These are phyloP conservation scores for Adansonia digitata DNA, from an alignment of 345 rosid species.

Conservation along the genomic window DNA sequence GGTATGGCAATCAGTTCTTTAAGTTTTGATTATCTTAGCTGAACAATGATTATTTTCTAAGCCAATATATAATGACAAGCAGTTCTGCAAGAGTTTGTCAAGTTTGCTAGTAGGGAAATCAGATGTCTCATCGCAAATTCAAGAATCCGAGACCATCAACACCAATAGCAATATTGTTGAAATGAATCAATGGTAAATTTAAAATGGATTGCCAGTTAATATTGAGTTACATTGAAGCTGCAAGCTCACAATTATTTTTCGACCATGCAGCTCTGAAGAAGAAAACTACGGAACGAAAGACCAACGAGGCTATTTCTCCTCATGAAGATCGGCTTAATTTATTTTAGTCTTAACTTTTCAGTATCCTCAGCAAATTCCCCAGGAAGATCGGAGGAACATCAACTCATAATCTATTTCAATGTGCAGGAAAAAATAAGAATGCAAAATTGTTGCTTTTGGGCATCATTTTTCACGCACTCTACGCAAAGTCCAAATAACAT, in stretches of 20 bases:
- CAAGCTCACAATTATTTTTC: slow-evolving; percentile 13
- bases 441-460: not conserved
- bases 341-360: not conserved
- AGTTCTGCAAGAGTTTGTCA: slow-evolving; percentile 81
- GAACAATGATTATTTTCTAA: slow-evolving; percentile 4
- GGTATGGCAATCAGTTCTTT: slow-evolving; percentile 28
- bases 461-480: not conserved
- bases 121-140: slow-evolving; percentile 19
- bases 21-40: slow-evolving; percentile 2
- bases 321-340: slow-evolving; percentile 16
- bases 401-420: not conserved
- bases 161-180: slow-evolving; percentile 12
- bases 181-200: slow-evolving; percentile 30
- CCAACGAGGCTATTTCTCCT: slow-evolving; percentile 25
- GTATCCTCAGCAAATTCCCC: not conserved
- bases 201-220: not conserved
- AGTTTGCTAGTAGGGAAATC: slow-evolving; percentile 50
- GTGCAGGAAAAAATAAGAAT: not conserved
- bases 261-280: slow-evolving; percentile 30
- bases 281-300: not conserved
- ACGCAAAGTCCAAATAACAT: not conserved
- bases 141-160: slow-evolving; percentile 16
- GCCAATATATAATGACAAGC: slow-evolving; percentile 18
- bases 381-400: not conserved
- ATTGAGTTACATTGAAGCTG: slow-evolving; percentile 7